phyloP scores from a whole-genome alignment of 768 basidiomycete genomes.

The Inosperma sp. region DNA sequence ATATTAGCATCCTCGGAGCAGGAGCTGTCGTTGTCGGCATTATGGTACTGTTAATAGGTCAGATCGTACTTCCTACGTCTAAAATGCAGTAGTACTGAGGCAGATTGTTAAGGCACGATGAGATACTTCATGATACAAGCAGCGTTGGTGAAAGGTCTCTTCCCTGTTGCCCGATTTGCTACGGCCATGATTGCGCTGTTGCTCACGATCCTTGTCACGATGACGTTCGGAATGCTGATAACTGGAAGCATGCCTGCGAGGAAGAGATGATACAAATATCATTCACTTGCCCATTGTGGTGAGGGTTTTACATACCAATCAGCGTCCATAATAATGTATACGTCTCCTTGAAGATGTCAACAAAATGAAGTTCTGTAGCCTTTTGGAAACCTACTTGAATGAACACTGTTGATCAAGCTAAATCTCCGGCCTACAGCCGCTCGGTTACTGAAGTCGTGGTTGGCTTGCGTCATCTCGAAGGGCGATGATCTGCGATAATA shows the following conservation, averaged over 20 bases:
- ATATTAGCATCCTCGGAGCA: conserved; percentile 51
- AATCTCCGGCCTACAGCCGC: too few relatives aligned
- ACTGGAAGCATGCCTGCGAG: conserved; percentile 22
- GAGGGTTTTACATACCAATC: too few relatives aligned
- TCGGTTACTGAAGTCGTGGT: too few relatives aligned
- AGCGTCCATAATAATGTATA: too few relatives aligned
- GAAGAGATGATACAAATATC: too few relatives aligned
- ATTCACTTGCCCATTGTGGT: too few relatives aligned
- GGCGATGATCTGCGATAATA: too few relatives aligned
- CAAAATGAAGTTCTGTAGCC: too few relatives aligned
- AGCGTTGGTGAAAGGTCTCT: conserved; percentile 45
- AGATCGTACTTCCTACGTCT: conserved; percentile 13
- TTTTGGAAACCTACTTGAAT: too few relatives aligned
- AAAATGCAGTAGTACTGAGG: not conserved
- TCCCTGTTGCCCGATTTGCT: conserved; percentile 48
- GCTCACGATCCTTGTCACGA: conserved; percentile 36
- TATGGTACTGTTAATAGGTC: conserved; percentile 45
- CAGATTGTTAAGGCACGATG: conserved; percentile 34
- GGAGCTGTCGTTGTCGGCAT: conserved; percentile 43
- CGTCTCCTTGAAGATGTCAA: too few relatives aligned
- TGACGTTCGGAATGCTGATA: conserved; percentile 42
- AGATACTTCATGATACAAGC: conserved; percentile 54
- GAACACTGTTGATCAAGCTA: too few relatives aligned
- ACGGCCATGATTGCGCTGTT: conserved; percentile 37
- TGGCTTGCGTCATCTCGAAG: too few relatives aligned